Conservation (phyloP, 148 eudicot species). For the Oxyria digyna region DNA sequence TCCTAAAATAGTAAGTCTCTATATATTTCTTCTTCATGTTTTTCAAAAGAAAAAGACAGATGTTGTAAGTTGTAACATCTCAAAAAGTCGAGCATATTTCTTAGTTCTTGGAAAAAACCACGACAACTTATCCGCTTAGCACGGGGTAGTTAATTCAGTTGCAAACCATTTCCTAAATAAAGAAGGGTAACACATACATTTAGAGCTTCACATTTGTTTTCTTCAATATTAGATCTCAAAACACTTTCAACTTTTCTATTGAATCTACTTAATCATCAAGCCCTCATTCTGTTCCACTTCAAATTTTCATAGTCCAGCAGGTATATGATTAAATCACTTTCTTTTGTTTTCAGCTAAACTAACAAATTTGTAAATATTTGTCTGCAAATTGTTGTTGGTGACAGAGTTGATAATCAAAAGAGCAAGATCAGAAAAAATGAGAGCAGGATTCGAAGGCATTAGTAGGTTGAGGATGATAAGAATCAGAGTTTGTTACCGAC, state of each 20-base stretch:
- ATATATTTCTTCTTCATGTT: background rate
- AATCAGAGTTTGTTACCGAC: conserved; percentile 21
- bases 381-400: background rate
- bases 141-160: conserved; percentile 5
- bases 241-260: background rate
- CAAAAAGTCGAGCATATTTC: background rate
- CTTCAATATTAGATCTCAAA: background rate
- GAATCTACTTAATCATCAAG: background rate
- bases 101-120: background rate
- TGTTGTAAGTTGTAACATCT: background rate
- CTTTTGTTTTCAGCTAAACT: background rate
- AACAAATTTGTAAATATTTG: background rate
- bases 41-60: background rate
- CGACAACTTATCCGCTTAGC: background rate
- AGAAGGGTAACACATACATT: background rate
- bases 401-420: background rate
- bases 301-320: background rate
- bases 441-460: background rate
- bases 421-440: background rate
- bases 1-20: background rate
- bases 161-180: background rate
- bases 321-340: background rate
- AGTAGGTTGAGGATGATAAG: conserved; percentile 16
- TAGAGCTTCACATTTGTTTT: background rate
- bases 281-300: background rate